Evolutionary conservation across 2,329 filamentous ascomycete species (phyloP), one percentile per base, ranked within the genome.

Genomic region (Penicillium aurantiogriseum): DNA sequence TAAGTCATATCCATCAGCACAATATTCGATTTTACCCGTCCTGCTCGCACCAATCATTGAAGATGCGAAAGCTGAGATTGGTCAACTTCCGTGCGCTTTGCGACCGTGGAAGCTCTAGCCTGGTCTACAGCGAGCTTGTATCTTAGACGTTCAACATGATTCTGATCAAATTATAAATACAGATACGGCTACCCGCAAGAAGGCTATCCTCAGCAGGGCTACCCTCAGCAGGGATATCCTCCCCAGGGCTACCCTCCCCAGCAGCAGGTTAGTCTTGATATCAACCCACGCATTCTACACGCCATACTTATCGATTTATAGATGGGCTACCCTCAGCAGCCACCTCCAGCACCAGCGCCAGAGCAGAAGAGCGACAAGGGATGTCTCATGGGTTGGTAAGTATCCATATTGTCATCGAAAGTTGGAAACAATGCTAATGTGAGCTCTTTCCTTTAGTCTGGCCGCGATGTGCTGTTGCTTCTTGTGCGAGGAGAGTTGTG

Each of bases 381-480:
- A 47, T 85, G 82, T 63, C 71, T 85, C 53, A 73, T 70, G 46
- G 75, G 79, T 15, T 85, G 80, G 79, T 81, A 71, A 71, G 75
- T 63, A 38, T n/a, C 21, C 17, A 9, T 31, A 17, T 25, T 38
- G 8, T 9, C 6, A 8, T 56, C 8, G 17, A 38, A 25, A 13
- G 17, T 29, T n/a, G 39, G 38, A 27, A 33, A 33, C 31, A 7
- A 46, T 2, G 47, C 62, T 65, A 59, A 68, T 49, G 13, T 23
- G 46, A 25, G 21, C 27, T 38, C 2, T 29, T 23, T 49, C 31
- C 23, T 29, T 21, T 57, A 81, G 83, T 73, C 69, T 85, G 48
- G 82, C 81, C 47, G 77, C 77, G 35, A 71, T 87, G 38, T 87
- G 84, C 76, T 88, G 85, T 70, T 87, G 84, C 68, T 87, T 84